Evolutionary conservation across 345 rosid genomes (phyloP), one percentile per base, ranked within the genome.

Genomic region (Lepidium aucheri): DNA sequence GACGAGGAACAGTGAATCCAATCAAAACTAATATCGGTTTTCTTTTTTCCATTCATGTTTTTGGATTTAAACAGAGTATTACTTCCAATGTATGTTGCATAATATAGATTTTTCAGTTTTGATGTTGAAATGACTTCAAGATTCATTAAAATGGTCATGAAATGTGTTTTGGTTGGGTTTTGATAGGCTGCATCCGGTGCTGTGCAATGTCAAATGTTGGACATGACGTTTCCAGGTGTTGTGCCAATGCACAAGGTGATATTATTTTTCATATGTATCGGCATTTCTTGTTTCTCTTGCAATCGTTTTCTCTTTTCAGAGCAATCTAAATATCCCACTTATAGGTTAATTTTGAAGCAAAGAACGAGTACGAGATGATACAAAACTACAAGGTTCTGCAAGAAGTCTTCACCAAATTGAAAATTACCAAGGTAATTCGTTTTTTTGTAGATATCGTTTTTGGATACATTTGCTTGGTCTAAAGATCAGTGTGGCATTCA

Each of bases 311-410:
- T 63, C 44, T 46, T 38, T 0, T 15, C 47, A 22, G 53, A 43
- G 33, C 28, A 61, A 6, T 67, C 58, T 53, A 38, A 6, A 28
- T 38, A 58, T 41, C 30, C 38, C 41, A 33, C 10, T 34, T 76
- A 4, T 35, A 94, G 99, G 99, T 94, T 52, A 94, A 90, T 74
- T 94, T 90, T 76, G 96, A 88, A 62, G 96, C 97, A 6, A 94
- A 86, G 80, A 76, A 89, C n/a, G 97, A 94, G 77, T 94, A 94
- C 72, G 99, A 94, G 53, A 84, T 84, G 87, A 94, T 94, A 71
- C 96, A 94, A 72, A 94, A 94, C 73, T 94, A 94, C 86, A 94
- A 94, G 84, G 89, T 90, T 63, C 81, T 94, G 76, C 99, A 94
- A 78, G 99, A 90, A 40, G 90, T 80, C 18, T 85, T 94, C 81